Conservation (phyloP, 2,329 filamentous ascomycete species). For the Fusarium sp. region DNA sequence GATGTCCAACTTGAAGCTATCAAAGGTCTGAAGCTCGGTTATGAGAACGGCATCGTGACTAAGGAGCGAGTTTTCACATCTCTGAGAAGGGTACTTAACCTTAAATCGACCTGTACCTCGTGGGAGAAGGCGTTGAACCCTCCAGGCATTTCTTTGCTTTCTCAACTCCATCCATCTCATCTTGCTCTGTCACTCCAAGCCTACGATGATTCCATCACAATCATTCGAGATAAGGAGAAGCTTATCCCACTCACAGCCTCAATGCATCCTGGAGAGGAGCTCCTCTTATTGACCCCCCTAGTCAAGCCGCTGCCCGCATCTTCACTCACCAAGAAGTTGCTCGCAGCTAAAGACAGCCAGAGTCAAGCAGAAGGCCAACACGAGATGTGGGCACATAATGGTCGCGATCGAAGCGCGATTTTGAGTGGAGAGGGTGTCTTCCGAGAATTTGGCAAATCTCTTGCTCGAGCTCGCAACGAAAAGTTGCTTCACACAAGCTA, state of each 20-base stretch:
- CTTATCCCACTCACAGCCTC: conserved; percentile 85
- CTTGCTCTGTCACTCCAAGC: conserved; percentile 83
- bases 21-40: conserved; percentile 85
- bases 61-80: conserved; percentile 84
- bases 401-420: conserved; percentile 67
- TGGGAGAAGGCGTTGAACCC: conserved; percentile 95
- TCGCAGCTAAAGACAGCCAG: conserved; percentile 63
- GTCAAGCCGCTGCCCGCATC: conserved; percentile 95
- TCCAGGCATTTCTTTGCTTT: conserved; percentile 79
- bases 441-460: conserved; percentile 84
- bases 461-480: conserved; percentile 87
- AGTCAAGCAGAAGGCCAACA: conserved; percentile 55
- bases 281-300: conserved; percentile 88
- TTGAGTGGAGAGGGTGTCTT: conserved; percentile 97
- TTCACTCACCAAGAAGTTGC: conserved; percentile 78
- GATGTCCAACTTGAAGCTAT: conserved; percentile 92
- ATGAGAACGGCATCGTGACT: conserved; percentile 90
- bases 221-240: conserved; percentile 89
- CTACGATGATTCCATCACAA: conserved; percentile 92
- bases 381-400: conserved; percentile 67
- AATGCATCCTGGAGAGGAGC: conserved; percentile 85
- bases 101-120: conserved; percentile 88
- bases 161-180: conserved; percentile 85
- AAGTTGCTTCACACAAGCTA: conserved; percentile 95
- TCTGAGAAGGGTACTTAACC: conserved; percentile 77